A percentile compares a stretch with the other conserved stretches of the same genome.
These are phyloP conservation scores for Pichia nanzhaoensis DNA, from an alignment of 805 yeast species.

Conservation along the genomic window DNA sequence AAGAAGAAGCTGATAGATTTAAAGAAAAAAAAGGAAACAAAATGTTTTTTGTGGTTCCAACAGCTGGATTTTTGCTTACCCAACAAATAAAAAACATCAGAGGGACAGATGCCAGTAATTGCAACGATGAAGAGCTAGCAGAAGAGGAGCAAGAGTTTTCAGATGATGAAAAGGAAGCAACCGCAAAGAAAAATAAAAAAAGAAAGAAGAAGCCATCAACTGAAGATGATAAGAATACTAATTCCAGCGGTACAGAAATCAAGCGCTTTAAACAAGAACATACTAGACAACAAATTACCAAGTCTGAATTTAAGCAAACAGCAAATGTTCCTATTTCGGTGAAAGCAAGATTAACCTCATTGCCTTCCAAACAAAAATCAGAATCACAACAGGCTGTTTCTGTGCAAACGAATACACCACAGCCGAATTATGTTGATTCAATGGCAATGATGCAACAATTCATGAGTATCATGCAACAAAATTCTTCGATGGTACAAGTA, in stretches of 20 bases:
- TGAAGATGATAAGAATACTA: constrained; percentile 1
- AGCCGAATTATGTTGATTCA: constrained; percentile 3
- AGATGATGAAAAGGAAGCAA: constrained; percentile 86
- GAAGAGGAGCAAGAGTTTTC: constrained; percentile 92
- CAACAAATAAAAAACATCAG: constrained; percentile 60
- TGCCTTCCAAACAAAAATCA: constrained; percentile 13
- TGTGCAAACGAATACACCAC: constrained; percentile 1
- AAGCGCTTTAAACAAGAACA: neutral
- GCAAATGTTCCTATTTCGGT: constrained; percentile 1
- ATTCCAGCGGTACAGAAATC: neutral
- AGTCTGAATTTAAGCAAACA: neutral
- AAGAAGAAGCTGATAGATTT: constrained; percentile 42
- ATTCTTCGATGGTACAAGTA: constrained; percentile 10
- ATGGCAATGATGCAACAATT: constrained; percentile 14
- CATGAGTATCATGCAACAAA: constrained; percentile 14
- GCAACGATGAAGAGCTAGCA: constrained; percentile 90
- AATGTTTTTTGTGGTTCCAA: constrained; percentile 74
- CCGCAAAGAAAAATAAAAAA: constrained; percentile 57
- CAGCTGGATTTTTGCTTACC: constrained; percentile 73
- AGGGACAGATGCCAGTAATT: constrained; percentile 93
- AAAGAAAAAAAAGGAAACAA: constrained; percentile 44
- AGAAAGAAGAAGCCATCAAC: constrained; percentile 39
- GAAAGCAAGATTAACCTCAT: constrained; percentile 14
- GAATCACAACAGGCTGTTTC: neutral
- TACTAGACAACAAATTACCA: no score